phyloP scores from a whole-genome alignment of 2,329 filamentous ascomycete species.

The Phyllosticta ampelicida region DNA sequence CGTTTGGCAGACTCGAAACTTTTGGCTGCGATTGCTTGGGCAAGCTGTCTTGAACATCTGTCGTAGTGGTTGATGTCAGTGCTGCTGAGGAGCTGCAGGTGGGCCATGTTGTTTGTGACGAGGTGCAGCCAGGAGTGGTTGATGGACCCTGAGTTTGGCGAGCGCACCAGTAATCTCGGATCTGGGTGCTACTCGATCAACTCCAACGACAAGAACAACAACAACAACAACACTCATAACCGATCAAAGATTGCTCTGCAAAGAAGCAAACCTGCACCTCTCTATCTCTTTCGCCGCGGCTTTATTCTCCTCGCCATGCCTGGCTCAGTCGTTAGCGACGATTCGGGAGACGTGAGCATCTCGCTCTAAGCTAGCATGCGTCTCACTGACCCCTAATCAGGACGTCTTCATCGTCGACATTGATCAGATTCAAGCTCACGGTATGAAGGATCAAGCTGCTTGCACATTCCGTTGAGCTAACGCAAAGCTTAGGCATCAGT shows the following conservation, averaged over 20 bases:
- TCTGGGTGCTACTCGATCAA: no score
- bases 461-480: slow-evolving; percentile 7
- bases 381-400: slow-evolving; percentile 15
- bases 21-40: slow-evolving; percentile 9
- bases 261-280: not conserved
- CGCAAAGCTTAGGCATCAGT: slow-evolving; percentile 42
- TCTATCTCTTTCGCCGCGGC: not conserved
- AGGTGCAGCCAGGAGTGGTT: not conserved
- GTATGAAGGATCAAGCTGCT: slow-evolving; percentile 25
- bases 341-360: slow-evolving; percentile 39
- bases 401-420: slow-evolving; percentile 54
- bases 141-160: not conserved
- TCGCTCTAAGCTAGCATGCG: not conserved
- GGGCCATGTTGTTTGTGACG: slow-evolving; percentile 4
- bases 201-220: not conserved
- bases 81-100: slow-evolving; percentile 3
- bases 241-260: not conserved
- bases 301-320: slow-evolving; percentile 30
- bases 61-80: slow-evolving; percentile 6
- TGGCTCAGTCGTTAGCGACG: slow-evolving; percentile 42
- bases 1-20: slow-evolving; percentile 10
- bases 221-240: not conserved
- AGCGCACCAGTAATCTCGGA: no score
- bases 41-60: not conserved
- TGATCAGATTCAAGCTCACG: slow-evolving; percentile 55